Base-by-base conservation (phyloP, 1,284 basidiomycete genomes). In the Trichosporon sp. region DNA sequence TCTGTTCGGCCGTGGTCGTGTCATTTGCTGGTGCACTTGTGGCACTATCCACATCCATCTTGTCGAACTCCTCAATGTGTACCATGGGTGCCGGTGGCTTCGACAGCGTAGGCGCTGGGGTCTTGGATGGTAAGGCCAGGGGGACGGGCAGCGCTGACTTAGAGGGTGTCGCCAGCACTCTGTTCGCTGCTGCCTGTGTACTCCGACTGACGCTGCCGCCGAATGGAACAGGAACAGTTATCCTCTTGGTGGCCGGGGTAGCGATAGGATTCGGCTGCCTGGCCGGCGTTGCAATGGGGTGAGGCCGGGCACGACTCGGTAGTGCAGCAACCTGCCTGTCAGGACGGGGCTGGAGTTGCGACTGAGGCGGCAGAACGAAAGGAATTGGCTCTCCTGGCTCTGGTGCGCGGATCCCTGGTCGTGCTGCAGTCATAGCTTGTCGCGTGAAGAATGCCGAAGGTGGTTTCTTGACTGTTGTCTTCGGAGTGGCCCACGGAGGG, bases 161-260 rank as follows among this genome's bases (percentile, higher is more conserved):
- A 11, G 51, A 27, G 6, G 42, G 29, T 2, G 34, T 64, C 21
- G 31, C 23, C 13, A 32, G 18, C 44, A 32, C 27, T 35, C 34
- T 25, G 35, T 31, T 29, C 18, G 35, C 65, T 5, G 67, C 65
- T 3, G 67, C 67, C 2, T 31, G 27, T 2, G 67, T 68, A 25
- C 42, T 62, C 15, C 60, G 64, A 4, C 67, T 35, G 15, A 68
- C 67, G 1, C 63, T 38, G 1, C 67, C 67, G 5, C 67, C 64
- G 27, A 68, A 68, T 0, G 67, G 67, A 6, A 68, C 56, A 12
- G 64, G 67, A 15, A 68, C 56, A 2, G 63, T 68, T 15, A 65
- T 25, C 29, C 27, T 64, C 62, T 25, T 64, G 7, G 62, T 38
- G 21, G 32, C 23, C 4, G 62, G 62, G 0, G 62, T 44, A 13